These are phyloP conservation scores for Pseudozyma pruni DNA, from an alignment of 1,284 basidiomycete genomes.

Conservation along the genomic window DNA sequence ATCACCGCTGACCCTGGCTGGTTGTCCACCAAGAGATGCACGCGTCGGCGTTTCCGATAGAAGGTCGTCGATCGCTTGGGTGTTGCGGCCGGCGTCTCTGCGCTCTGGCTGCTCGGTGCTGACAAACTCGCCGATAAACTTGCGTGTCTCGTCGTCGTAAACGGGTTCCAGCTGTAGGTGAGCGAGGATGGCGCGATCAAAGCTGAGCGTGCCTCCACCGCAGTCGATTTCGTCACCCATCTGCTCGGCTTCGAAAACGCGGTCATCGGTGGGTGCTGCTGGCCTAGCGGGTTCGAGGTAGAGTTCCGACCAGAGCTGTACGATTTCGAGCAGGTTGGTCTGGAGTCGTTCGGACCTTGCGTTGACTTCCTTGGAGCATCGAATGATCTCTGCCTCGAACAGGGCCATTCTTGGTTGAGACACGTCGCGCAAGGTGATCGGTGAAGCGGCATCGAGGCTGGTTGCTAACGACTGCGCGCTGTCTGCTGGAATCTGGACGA, in stretches of 20 bases:
- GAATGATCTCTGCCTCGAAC: slow-evolving; percentile 53
- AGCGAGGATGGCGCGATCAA: slow-evolving; percentile 53
- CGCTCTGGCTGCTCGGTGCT: slow-evolving; percentile 31
- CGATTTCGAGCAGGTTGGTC: slow-evolving; percentile 51
- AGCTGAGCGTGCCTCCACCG: slow-evolving; percentile 31
- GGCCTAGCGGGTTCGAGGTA: slow-evolving; percentile 45
- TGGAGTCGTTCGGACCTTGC: slow-evolving; percentile 50
- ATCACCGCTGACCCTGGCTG: slow-evolving; percentile 28
- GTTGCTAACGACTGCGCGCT: slow-evolving; percentile 1
- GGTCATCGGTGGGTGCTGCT: slow-evolving; percentile 30
- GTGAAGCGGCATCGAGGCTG: background rate
- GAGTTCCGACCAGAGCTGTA: slow-evolving; percentile 64
- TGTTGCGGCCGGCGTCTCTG: slow-evolving; percentile 10
- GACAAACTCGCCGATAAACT: slow-evolving; percentile 53
- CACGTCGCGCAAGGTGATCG: slow-evolving; percentile 34
- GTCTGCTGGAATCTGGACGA: slow-evolving; percentile 34
- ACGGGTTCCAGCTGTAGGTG: slow-evolving; percentile 57
- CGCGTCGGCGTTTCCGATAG: slow-evolving; percentile 45
- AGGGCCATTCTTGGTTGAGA: slow-evolving; percentile 34
- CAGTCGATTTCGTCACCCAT: slow-evolving; percentile 25
- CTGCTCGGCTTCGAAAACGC: slow-evolving; percentile 24
- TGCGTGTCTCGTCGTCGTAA: slow-evolving; percentile 31
- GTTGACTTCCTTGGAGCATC: slow-evolving; percentile 54
- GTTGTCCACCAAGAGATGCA: slow-evolving; percentile 35
- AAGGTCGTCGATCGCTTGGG: slow-evolving; percentile 29